These are phyloP conservation scores for Brassica cretica DNA, from an alignment of 345 rosid genomes.

Conservation along the genomic window DNA sequence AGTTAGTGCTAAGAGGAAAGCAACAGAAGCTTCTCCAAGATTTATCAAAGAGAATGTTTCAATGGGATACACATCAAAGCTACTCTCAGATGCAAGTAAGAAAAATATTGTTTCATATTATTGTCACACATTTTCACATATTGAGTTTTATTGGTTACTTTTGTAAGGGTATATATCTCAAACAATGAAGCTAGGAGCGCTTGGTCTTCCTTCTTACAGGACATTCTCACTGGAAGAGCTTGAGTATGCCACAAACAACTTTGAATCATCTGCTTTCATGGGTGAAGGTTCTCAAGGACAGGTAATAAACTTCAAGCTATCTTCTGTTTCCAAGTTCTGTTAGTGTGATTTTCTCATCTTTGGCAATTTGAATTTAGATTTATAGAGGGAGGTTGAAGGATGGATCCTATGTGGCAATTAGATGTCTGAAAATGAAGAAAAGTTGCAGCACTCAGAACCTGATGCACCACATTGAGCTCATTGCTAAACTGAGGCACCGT, in stretches of 20 bases:
- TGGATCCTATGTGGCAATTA: slow-evolving; percentile 72
- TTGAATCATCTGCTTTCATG: slow-evolving; percentile 83
- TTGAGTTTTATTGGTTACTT: slow-evolving; percentile 15
- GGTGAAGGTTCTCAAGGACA: slow-evolving; percentile 95
- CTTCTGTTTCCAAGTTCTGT: neutral
- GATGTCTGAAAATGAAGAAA: slow-evolving; percentile 86
- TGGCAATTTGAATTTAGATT: slow-evolving; percentile 52
- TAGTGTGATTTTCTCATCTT: neutral
- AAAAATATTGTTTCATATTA: neutral
- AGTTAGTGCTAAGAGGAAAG: slow-evolving; percentile 35
- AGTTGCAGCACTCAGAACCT: slow-evolving; percentile 69
- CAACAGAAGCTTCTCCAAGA: slow-evolving; percentile 53
- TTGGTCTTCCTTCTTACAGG: slow-evolving; percentile 84
- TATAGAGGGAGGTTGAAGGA: slow-evolving; percentile 78
- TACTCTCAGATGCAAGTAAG: slow-evolving; percentile 91
- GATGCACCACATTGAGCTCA: slow-evolving; percentile 84
- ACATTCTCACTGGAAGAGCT: slow-evolving; percentile 86
- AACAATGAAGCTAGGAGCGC: slow-evolving; percentile 82
- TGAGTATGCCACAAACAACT: slow-evolving; percentile 81
- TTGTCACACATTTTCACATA: neutral
- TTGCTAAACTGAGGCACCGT: slow-evolving; percentile 79
- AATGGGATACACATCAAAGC: slow-evolving; percentile 70
- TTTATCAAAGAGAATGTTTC: slow-evolving; percentile 69
- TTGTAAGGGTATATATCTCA: slow-evolving; percentile 82
- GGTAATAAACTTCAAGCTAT: slow-evolving; percentile 46